Base-by-base conservation (phyloP, 768 basidiomycete genomes). In the Macrolepiota albuminosa region DNA sequence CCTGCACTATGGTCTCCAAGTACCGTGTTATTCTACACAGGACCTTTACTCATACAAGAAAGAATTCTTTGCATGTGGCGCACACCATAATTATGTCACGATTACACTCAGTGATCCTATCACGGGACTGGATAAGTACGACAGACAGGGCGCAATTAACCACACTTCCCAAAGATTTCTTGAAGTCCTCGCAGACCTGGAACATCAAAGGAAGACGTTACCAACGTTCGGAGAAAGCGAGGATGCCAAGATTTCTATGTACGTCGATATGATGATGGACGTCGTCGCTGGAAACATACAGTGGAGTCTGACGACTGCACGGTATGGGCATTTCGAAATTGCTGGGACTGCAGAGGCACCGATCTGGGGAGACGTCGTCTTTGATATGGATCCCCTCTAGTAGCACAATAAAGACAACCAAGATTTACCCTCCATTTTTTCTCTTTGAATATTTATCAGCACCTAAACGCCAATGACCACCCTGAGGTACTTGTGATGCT, bases 11-110 rank as follows among this genome's bases (percentile, higher is more conserved):
- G 16, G 11, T 40, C 4, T 21, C 40, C 18, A 16, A 40, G 40
- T 40, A 18, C 4, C 4, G 4, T 6, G 16, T 40, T 16, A 6
- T 40, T 31, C 14, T 11, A 14, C 42, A 33, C 14, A 61, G 60
- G 60, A 57, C 39, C 43, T 55, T 34, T 39, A 43, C 29, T 33
- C 43, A 2, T 31, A 45, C 29, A 55, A 11, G 18, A 31, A 55
- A 31, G 43, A 61, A 57, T 61, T 53, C 13, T 57, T 53, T 11
- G 60, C 54, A 33, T 47, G 56, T 39, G 51, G 45, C 18, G 60
- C 60, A 2, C 56, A 61, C 21, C 60, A 61, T 34, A 61, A 61
- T 45, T 54, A 57, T 9, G 52, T 61, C 5, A 57, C 56, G 3
- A 42, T 53, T 18, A 56, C 50, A 21, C 52, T 61, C 43, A 37